Percentiles rank a stretch among this genome's conserved stretches.
These are phyloP conservation scores for Mycena pura DNA, from an alignment of 768 basidiomycete species.

Conservation along the genomic window DNA sequence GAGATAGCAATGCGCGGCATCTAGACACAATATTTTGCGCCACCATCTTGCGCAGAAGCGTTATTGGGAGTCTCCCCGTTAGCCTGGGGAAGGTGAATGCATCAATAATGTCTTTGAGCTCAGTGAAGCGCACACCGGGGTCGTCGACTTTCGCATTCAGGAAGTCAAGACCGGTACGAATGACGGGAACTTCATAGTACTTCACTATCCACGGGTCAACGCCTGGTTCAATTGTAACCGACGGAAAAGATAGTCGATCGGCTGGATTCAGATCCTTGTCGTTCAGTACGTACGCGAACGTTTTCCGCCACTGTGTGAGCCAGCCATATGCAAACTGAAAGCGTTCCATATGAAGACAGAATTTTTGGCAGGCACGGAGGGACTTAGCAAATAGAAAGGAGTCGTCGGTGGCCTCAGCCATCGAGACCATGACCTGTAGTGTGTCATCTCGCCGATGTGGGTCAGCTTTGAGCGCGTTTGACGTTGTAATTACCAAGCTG, in stretches of 20 bases:
- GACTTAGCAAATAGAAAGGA: not conserved
- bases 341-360: not conserved
- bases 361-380: not conserved
- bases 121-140: not conserved
- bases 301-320: not conserved
- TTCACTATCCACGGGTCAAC: constrained; percentile 1
- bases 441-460: not conserved
- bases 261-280: not conserved
- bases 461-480: not conserved
- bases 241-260: not conserved
- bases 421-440: not conserved
- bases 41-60: constrained; percentile 1
- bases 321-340: constrained; percentile 10
- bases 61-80: not conserved
- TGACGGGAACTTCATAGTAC: not conserved
- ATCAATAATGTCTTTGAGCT: constrained; percentile 5
- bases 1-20: constrained; percentile 4
- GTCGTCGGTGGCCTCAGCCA: not conserved
- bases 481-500: not conserved
- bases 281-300: not conserved
- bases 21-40: constrained; percentile 3
- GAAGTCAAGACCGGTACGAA: constrained; percentile 3
- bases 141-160: constrained; percentile 5
- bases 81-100: constrained; percentile 12
- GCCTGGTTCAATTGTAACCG: not conserved